Base-by-base conservation (phyloP, 1,284 basidiomycete species). In the Flammula alnicola region DNA sequence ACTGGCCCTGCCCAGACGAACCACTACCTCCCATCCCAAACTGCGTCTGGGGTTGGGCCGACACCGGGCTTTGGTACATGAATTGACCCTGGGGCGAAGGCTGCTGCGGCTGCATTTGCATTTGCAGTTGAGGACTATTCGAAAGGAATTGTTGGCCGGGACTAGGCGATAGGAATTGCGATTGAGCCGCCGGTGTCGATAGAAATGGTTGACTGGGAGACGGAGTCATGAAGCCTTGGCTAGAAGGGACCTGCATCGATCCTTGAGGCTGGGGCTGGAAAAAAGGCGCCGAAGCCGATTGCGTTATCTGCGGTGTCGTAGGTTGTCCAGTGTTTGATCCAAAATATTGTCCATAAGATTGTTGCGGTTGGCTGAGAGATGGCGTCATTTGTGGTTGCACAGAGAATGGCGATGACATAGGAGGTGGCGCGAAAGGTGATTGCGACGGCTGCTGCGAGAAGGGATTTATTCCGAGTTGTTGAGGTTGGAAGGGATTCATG, bases 41-140 rank as follows among this genome's bases (percentile, higher is more conserved):
- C n/a, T 51, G 51, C 41, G 53, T 55, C 37, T 58, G 58, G 3
- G 47, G 36, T 30, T 58, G 54, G 30, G 38, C 39, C 17, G 56
- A 35, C 32, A 55, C 54, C 4, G 60, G 51, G 27, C 46, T 58
- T 31, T 60, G 60, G 27, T 56, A 58, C 51, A 55, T 42, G 38
- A 61, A 62, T 43, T 63, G 62, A 5, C 47, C 55, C 17, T 61
- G 57, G 5, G 27, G 45, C 22, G 51, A 14, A 17, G 51, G 30
- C 44, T 47, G 46, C 33, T 32, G 26, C 35, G 40, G 27, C 30
- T 57, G 57, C 49, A 58, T 49, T 33, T 57, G 47, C 19, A 48
- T 23, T 47, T 62, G 63, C 3, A 49, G 46, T 42, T 69, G 68
- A 8, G 69, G 66, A 39, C 63, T 70, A 19, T 59, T 60, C 14